A percentile compares a stretch with the other conserved stretches of the same genome.
These are phyloP conservation scores for Diplodia sapinea DNA, from an alignment of 2,329 filamentous ascomycete genomes.

Conservation along the genomic window DNA sequence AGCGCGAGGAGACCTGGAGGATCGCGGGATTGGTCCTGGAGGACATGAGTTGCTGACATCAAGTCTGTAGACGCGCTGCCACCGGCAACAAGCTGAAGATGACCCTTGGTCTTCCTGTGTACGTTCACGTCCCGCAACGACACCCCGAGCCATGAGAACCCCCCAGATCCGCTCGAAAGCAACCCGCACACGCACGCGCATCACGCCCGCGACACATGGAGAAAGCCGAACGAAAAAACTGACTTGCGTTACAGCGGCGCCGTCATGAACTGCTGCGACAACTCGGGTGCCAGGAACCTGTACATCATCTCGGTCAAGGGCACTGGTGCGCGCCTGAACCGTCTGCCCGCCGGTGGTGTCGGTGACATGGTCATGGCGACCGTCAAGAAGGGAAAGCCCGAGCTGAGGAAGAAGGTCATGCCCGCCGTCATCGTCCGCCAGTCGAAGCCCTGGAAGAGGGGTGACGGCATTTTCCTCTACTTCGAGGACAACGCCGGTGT, in stretches of 20 bases:
- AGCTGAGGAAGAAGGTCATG: conserved; percentile 99
- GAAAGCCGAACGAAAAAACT: conserved; percentile 35
- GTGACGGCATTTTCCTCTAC: conserved; percentile 98
- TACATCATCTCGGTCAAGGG: conserved; percentile 99
- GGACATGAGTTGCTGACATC: conserved; percentile 38
- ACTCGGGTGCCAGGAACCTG: conserved; percentile 97
- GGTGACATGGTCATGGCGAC: conserved; percentile 99
- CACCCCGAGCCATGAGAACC: neutral
- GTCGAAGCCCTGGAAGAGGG: conserved; percentile 99
- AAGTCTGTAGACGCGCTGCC: conserved; percentile 68
- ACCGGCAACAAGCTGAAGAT: conserved; percentile 99
- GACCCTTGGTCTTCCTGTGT: conserved; percentile 99
- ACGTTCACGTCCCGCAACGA: conserved; percentile 59
- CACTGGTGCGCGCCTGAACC: conserved; percentile 96
- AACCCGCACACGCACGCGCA: conserved; percentile 33
- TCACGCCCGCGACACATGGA: conserved; percentile 27
- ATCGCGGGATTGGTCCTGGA: conserved; percentile 7
- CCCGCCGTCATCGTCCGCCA: conserved; percentile 98
- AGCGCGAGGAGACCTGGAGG: neutral
- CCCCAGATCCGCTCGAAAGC: conserved; percentile 1
- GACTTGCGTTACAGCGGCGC: conserved; percentile 72
- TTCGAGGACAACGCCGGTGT: conserved; percentile 99
- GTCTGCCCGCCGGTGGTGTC: conserved; percentile 94
- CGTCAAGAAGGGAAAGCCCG: conserved; percentile 99
- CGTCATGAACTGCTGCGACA: conserved; percentile 99